A percentile compares a stretch with the other conserved stretches of the same genome.
phyloP scores from a whole-genome alignment of 2,329 filamentous ascomycete genomes.

The Fusarium duplospermum region DNA sequence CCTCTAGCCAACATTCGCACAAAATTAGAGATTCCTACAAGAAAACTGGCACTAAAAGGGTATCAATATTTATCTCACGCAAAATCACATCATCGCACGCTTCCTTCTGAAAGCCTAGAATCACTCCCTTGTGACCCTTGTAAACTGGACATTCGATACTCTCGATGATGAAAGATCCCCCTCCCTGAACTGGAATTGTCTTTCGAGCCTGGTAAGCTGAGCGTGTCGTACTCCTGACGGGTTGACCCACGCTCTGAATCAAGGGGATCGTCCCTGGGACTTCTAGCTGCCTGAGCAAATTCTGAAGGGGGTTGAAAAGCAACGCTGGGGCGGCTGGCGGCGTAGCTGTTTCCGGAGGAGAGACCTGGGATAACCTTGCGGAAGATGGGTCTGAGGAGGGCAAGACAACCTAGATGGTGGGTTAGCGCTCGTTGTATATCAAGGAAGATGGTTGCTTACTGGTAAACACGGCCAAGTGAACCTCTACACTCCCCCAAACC shows the following conservation, averaged over 20 bases:
- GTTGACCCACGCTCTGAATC: conserved; percentile 22
- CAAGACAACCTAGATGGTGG: conserved; percentile 9
- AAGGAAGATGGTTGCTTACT: background rate
- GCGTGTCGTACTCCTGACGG: conserved; percentile 26
- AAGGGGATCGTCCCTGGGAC: conserved; percentile 1
- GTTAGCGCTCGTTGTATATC: background rate
- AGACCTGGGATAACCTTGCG: conserved; percentile 33
- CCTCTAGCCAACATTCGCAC: background rate
- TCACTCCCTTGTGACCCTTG: conserved; percentile 18
- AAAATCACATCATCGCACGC: conserved; percentile 18
- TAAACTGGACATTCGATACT: conserved; percentile 14
- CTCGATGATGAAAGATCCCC: conserved; percentile 14
- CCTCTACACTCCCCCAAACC: conserved; percentile 31
- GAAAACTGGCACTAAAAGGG: background rate
- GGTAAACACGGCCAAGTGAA: conserved; percentile 26
- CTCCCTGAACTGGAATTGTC: conserved; percentile 19
- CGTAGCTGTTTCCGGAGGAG: conserved; percentile 18
- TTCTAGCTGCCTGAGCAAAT: conserved; percentile 2
- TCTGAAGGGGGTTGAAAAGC: conserved; percentile 7
- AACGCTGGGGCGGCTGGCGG: conserved; percentile 17
- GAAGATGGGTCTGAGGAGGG: conserved; percentile 30
- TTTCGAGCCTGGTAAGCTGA: conserved; percentile 35
- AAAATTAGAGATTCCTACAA: background rate
- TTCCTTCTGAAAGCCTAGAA: conserved; percentile 23
- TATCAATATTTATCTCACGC: background rate